These are phyloP conservation scores for Acacia crassicarpa DNA, from an alignment of 306 rosid genomes.

Conservation along the genomic window DNA sequence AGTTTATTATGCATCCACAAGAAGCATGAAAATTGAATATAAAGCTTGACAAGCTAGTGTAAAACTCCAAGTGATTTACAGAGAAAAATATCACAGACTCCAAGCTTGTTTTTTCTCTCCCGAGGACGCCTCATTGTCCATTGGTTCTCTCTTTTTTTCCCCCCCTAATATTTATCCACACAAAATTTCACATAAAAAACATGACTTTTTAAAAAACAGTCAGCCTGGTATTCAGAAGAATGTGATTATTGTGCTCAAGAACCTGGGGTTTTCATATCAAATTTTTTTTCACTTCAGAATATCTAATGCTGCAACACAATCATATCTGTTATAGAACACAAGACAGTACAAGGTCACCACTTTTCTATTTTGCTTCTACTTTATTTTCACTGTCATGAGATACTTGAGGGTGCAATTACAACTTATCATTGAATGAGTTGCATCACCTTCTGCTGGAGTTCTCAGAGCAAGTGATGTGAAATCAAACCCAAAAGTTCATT, in stretches of 20 bases:
- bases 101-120: background rate
- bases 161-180: background rate
- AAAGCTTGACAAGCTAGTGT: background rate
- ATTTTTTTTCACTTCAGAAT: background rate
- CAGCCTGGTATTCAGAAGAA: background rate
- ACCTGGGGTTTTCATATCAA: background rate
- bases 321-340: background rate
- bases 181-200: background rate
- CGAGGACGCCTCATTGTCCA: background rate
- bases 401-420: slow-evolving; percentile 3
- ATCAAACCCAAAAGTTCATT: background rate
- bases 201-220: background rate
- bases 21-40: slow-evolving; percentile 7
- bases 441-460: background rate
- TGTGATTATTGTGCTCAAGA: background rate
- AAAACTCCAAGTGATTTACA: background rate
- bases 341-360: background rate
- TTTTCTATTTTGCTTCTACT: background rate
- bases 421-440: slow-evolving; percentile 9
- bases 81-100: background rate
- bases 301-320: background rate
- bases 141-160: background rate
- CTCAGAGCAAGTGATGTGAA: background rate
- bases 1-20: background rate
- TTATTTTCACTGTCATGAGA: slow-evolving; percentile 4